Percentiles rank a stretch among this genome's conserved stretches.
Conservation (phyloP, 2,329 filamentous ascomycete genomes). For the Catunica adiposa region DNA sequence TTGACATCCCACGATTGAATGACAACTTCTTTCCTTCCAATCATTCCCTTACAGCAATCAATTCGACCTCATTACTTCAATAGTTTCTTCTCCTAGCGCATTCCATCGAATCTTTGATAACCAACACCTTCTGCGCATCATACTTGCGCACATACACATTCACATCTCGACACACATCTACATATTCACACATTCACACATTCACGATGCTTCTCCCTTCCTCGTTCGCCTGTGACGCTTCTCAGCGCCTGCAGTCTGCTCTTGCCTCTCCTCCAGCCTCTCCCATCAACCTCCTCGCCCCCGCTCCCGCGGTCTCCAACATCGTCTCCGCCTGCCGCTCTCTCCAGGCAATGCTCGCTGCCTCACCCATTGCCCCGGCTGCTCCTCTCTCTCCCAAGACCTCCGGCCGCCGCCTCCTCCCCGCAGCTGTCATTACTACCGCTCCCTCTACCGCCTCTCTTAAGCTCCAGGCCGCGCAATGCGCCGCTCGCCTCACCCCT, state of each 20-base stretch:
- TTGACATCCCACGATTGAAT: slow-evolving; percentile 5
- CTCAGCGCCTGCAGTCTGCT: slow-evolving; percentile 32
- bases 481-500: slow-evolving; percentile 23
- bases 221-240: slow-evolving; percentile 39
- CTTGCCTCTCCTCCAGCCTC: slow-evolving; percentile 43
- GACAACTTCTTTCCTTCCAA: slow-evolving; percentile 3
- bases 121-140: neutral
- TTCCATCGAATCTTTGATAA: neutral
- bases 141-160: neutral
- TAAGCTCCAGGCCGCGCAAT: slow-evolving; percentile 14
- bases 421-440: slow-evolving; percentile 2
- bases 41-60: neutral
- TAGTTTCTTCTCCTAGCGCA: slow-evolving; percentile 8
- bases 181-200: neutral
- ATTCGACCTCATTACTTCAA: neutral
- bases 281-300: slow-evolving; percentile 23
- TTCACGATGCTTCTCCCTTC: slow-evolving; percentile 41
- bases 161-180: neutral
- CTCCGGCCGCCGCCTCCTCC: neutral
- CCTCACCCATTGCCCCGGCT: slow-evolving; percentile 20
- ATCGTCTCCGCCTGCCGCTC: slow-evolving; percentile 44
- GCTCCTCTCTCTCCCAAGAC: neutral
- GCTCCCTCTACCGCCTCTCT: slow-evolving; percentile 2
- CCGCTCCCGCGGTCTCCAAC: slow-evolving; percentile 26
- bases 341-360: slow-evolving; percentile 40